Conservation (phyloP, 2,329 filamentous ascomycete species). For the Aquanectria penicillioides region DNA sequence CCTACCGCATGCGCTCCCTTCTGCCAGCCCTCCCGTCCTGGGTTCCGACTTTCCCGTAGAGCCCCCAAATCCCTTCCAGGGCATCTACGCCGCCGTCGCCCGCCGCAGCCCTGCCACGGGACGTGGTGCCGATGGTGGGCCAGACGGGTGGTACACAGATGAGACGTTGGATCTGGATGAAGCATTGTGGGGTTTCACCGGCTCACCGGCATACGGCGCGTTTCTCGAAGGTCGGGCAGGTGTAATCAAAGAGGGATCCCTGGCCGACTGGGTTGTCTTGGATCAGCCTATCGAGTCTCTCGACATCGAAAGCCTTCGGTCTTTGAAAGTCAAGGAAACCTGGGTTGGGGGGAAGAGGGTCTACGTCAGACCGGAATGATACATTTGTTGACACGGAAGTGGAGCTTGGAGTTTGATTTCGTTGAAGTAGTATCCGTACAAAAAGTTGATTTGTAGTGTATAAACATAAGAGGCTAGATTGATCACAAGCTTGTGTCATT, state of each 20-base stretch:
- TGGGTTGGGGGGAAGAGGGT: conserved; percentile 71
- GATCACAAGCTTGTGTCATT: too few species aligned
- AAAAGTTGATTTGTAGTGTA: neutral
- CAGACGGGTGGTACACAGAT: conserved; percentile 66
- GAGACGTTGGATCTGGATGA: conserved; percentile 68
- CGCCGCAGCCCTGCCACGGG: conserved; percentile 68
- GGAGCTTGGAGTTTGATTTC: neutral
- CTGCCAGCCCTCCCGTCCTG: conserved; percentile 65
- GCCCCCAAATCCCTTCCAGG: conserved; percentile 73
- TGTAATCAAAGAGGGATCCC: conserved; percentile 66
- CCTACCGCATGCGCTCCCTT: conserved; percentile 74
- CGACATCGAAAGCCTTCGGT: conserved; percentile 62
- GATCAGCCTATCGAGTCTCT: conserved; percentile 64
- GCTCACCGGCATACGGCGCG: conserved; percentile 66
- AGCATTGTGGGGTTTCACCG: conserved; percentile 71
- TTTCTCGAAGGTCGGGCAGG: conserved; percentile 70
- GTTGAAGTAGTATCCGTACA: neutral
- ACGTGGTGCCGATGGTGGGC: conserved; percentile 56
- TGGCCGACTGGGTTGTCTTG: conserved; percentile 78
- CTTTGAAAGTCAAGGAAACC: conserved; percentile 69
- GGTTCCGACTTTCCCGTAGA: conserved; percentile 80
- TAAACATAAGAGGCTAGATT: too few species aligned
- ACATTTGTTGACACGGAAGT: neutral
- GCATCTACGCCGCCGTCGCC: conserved; percentile 74
- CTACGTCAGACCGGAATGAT: conserved; percentile 43